These are phyloP conservation scores for Penicillium occitanis DNA, from an alignment of 2,329 filamentous ascomycete genomes.

Conservation along the genomic window DNA sequence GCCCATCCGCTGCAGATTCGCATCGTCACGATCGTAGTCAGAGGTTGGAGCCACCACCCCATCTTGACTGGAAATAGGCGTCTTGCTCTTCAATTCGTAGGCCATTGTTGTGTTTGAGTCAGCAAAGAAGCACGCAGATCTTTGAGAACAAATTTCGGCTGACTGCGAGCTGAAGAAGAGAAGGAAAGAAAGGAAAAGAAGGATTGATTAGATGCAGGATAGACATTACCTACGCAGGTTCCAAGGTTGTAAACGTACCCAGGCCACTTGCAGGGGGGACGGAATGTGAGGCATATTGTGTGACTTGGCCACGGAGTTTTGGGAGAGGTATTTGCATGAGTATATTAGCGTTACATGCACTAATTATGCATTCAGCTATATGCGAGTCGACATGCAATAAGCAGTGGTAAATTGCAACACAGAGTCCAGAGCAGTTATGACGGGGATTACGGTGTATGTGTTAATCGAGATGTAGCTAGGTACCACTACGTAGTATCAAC, in stretches of 20 bases:
- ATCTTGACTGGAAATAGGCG: conserved; percentile 11
- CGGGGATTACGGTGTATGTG: conserved; percentile 6
- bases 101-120: conserved; percentile 13
- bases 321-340: conserved; percentile 9
- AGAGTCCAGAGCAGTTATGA: background rate
- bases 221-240: background rate
- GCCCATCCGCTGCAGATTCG: conserved; percentile 15
- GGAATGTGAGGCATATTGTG: conserved; percentile 13
- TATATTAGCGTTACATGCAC: conserved; percentile 17
- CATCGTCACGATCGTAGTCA: conserved; percentile 13
- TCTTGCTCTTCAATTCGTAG: conserved; percentile 18
- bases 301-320: conserved; percentile 10
- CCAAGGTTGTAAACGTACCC: conserved; percentile 2
- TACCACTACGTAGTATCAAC: background rate
- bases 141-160: conserved; percentile 1
- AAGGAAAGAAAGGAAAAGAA: conserved; percentile 7
- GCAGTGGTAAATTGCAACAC: too few relatives aligned
- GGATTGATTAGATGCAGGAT: conserved; percentile 11
- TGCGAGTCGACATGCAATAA: background rate
- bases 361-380: conserved; percentile 14
- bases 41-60: conserved; percentile 4
- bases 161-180: conserved; percentile 8
- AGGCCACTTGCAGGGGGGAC: background rate
- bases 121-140: conserved; percentile 3
- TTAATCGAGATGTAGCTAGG: background rate